phyloP scores from a whole-genome alignment of 192 early-diverging fungal genomes.

The Coemansia erecta region DNA sequence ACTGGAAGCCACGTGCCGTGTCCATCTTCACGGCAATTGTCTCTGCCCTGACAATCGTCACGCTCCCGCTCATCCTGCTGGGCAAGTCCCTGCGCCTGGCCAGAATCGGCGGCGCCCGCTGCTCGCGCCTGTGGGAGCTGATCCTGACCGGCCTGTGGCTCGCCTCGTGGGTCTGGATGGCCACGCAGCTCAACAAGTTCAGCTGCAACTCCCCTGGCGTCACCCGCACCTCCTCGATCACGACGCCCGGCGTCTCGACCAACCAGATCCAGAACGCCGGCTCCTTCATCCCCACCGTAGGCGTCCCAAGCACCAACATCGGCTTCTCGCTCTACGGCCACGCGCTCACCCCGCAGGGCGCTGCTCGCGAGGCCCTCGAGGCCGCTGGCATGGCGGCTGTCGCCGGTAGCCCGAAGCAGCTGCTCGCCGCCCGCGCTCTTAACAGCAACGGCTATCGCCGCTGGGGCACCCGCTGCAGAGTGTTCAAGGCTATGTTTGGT shows the following conservation, averaged over 20 bases:
- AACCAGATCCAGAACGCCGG: slow-evolving; percentile 3
- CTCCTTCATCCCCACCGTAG: background rate
- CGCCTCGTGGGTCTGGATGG: slow-evolving; percentile 51
- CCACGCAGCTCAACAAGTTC: slow-evolving; percentile 53
- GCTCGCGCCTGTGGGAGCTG: slow-evolving; percentile 47
- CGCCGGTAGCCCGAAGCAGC: slow-evolving; percentile 4
- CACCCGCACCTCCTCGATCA: background rate
- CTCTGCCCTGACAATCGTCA: slow-evolving; percentile 40
- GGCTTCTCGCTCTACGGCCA: slow-evolving; percentile 51
- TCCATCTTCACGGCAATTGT: slow-evolving; percentile 50
- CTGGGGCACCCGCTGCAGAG: slow-evolving; percentile 37
- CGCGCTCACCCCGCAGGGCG: slow-evolving; percentile 37
- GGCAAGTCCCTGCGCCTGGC: slow-evolving; percentile 35
- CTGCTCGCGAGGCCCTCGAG: slow-evolving; percentile 26
- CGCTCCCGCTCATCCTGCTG: slow-evolving; percentile 34
- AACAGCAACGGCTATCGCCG: slow-evolving; percentile 35
- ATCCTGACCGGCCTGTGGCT: slow-evolving; percentile 48
- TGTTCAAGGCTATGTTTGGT: slow-evolving; percentile 48
- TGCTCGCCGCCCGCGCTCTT: slow-evolving; percentile 16
- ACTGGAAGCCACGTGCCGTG: slow-evolving; percentile 53
- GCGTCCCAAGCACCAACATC: slow-evolving; percentile 11
- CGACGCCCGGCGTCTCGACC: background rate
- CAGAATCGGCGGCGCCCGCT: slow-evolving; percentile 33
- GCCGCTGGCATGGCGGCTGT: slow-evolving; percentile 1
- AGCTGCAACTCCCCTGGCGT: slow-evolving; percentile 21